Evolutionary conservation across 2,329 filamentous ascomycete genomes (phyloP).

Genomic region (Pseudocercospora pini-densiflorae): DNA sequence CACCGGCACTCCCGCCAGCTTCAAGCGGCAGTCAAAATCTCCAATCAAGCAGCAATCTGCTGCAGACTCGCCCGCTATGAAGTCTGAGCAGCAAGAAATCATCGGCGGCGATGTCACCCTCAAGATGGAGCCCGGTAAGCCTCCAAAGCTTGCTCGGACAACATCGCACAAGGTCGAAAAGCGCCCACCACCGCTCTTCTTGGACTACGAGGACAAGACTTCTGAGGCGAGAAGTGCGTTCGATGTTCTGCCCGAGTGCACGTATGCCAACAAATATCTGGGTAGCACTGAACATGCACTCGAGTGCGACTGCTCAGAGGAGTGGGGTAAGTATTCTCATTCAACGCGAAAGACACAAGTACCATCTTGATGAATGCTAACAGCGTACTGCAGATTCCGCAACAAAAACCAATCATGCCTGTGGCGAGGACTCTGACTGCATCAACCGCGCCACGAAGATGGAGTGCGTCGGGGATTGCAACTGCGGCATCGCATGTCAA

Average conservation of each 20-base stretch:
- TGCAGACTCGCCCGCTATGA: constrained; percentile 43
- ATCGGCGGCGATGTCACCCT: constrained; percentile 65
- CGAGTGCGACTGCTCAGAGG: constrained; percentile 93
- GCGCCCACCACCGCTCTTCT: constrained; percentile 69
- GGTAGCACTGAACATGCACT: constrained; percentile 90
- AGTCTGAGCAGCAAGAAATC: constrained; percentile 55
- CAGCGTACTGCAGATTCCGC: constrained; percentile 49
- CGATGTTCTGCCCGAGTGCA: constrained; percentile 79
- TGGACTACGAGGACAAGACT: constrained; percentile 78
- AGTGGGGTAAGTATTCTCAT: constrained; percentile 75
- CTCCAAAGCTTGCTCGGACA: constrained; percentile 74
- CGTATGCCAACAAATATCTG: constrained; percentile 89
- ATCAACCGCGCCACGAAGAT: constrained; percentile 99
- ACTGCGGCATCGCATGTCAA: constrained; percentile 84
- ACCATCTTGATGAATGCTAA: constrained; percentile 17
- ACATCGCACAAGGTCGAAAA: constrained; percentile 70
- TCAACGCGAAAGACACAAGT: background rate
- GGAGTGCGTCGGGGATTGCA: constrained; percentile 87
- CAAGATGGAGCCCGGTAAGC: constrained; percentile 67
- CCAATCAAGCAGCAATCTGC: constrained; percentile 34
- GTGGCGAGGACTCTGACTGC: constrained; percentile 94
- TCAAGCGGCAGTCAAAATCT: constrained; percentile 33
- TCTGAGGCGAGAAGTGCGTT: constrained; percentile 76
- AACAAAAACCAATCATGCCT: constrained; percentile 73
- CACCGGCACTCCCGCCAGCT: constrained; percentile 27